Evolutionary conservation across 176 grass and related monocot genomes (phyloP).

Genomic region (Cenchrus americanus): DNA sequence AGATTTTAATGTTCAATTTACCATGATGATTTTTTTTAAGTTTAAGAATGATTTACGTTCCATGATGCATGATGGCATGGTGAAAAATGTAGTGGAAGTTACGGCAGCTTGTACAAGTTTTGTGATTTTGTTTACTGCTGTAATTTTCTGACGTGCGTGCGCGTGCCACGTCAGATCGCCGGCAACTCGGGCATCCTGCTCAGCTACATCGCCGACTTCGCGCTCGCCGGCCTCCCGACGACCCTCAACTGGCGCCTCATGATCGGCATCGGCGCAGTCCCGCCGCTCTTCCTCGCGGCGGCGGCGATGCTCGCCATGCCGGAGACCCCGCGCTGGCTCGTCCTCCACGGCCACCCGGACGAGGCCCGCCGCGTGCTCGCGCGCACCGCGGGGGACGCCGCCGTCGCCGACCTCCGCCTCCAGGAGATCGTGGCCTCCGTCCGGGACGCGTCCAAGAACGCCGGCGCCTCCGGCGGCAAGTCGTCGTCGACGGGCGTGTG

Average conservation of each 20-base stretch:
- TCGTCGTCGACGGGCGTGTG: slow-evolving; percentile 37
- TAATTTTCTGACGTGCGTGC: background rate
- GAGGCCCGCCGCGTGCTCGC: slow-evolving; percentile 47
- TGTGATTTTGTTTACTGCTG: background rate
- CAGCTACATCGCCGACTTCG: slow-evolving; percentile 70
- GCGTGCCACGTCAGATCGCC: slow-evolving; percentile 39
- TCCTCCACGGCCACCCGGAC: slow-evolving; percentile 54
- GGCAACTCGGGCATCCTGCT: slow-evolving; percentile 69
- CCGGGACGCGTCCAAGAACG: slow-evolving; percentile 6
- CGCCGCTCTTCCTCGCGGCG: slow-evolving; percentile 55
- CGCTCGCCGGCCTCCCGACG: slow-evolving; percentile 44
- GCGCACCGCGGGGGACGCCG: slow-evolving; percentile 43
- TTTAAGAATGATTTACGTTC: too few relatives aligned
- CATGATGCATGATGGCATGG: too few relatives aligned
- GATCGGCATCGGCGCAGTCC: slow-evolving; percentile 62
- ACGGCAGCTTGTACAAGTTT: too few relatives aligned
- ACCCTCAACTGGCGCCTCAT: slow-evolving; percentile 68
- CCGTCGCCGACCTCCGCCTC: slow-evolving; percentile 46
- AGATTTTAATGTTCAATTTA: too few relatives aligned
- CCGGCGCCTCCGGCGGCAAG: background rate
- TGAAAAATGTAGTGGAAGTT: too few relatives aligned
- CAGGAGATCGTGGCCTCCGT: slow-evolving; percentile 40
- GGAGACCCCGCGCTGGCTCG: slow-evolving; percentile 78
- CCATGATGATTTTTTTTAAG: too few relatives aligned
- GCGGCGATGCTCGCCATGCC: slow-evolving; percentile 56